Base-by-base conservation (phyloP, 1,284 basidiomycete genomes). In the Ganoderma sinense region DNA sequence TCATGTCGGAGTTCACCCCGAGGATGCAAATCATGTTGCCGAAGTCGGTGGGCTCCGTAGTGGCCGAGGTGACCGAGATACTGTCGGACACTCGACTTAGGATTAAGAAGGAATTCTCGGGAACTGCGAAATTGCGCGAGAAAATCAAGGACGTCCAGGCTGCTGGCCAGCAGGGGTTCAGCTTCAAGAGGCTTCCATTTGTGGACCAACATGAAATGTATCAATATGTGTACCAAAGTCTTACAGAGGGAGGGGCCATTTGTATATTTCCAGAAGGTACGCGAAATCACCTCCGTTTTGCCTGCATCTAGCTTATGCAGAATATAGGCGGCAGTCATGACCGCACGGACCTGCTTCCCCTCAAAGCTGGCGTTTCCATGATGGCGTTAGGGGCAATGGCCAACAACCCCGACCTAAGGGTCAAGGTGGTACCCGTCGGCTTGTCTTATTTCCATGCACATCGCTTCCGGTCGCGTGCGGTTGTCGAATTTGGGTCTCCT, bases 351-450 rank as follows among this genome's bases (percentile, higher is more conserved):
- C 88, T 98, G 66, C 87, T 98, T 45, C 97, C 97, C 1, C 87
- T 99, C 60, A 99, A 99, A 82, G 97, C 97, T 26, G 97, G 97
- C 5, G 96, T 99, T 61, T 94, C 96, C 1, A 89, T 98, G 75
- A 98, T 99, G 97, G 96, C 97, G n/a, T 87, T 99, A 5, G 97
- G 97, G 43, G 97, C 97, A 1, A 97, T 98, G 95, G 94, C 95
- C 3, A 92, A 94, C 71, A 90, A 98, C 80, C 91, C 96, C n/a
- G 88, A 85, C 64, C 86, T 96, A 64, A 90, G 91, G 75, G 96
- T 98, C 76, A 95, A 95, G 80, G 95, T 98, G 71, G 95, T 98
- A 10, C 97, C 97, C 33, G 96, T 97, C 72, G 97, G 97, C 18
- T 84, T 99, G 45, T 95, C 94, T 11, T 99, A 99, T 80, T 99